phyloP scores from a whole-genome alignment of 2,329 filamentous ascomycete genomes.

The Amesomyces nigricolor region DNA sequence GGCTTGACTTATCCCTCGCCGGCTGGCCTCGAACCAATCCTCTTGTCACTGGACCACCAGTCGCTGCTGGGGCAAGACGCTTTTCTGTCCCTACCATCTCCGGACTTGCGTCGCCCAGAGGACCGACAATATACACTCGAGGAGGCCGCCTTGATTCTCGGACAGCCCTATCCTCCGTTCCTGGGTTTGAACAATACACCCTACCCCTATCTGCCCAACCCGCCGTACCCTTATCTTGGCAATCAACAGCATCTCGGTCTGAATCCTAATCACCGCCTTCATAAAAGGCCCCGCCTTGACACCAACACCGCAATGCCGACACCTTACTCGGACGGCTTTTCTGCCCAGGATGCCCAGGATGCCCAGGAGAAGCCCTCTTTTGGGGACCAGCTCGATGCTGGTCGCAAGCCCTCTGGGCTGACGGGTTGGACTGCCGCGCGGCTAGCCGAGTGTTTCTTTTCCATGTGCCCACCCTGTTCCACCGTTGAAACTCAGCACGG shows the following conservation, averaged over 20 bases:
- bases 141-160: conserved; percentile 32
- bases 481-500: conserved; percentile 32
- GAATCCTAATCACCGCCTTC: conserved; percentile 9
- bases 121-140: conserved; percentile 29
- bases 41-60: conserved; percentile 26
- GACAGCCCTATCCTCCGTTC: conserved; percentile 29
- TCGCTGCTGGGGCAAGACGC: conserved; percentile 27
- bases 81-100: conserved; percentile 11
- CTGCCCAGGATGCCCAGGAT: conserved; percentile 28
- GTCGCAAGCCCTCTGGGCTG: conserved; percentile 17
- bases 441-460: conserved; percentile 33
- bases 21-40: conserved; percentile 25
- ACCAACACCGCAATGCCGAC: conserved; percentile 32
- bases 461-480: conserved; percentile 34
- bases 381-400: conserved; percentile 22
- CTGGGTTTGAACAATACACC: conserved; percentile 28
- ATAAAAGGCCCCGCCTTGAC: conserved; percentile 28
- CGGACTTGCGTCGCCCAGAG: conserved; percentile 20
- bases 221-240: conserved; percentile 1
- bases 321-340: conserved; percentile 19
- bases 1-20: conserved; percentile 25
- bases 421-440: conserved; percentile 29
- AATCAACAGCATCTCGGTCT: not conserved
- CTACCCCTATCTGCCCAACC: conserved; percentile 28
- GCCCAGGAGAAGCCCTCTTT: conserved; percentile 31